Evolutionary conservation across 2,329 filamentous ascomycete species (phyloP), one percentile per base, ranked within the genome.

Genomic region (Colletotrichum neosansevieriae): DNA sequence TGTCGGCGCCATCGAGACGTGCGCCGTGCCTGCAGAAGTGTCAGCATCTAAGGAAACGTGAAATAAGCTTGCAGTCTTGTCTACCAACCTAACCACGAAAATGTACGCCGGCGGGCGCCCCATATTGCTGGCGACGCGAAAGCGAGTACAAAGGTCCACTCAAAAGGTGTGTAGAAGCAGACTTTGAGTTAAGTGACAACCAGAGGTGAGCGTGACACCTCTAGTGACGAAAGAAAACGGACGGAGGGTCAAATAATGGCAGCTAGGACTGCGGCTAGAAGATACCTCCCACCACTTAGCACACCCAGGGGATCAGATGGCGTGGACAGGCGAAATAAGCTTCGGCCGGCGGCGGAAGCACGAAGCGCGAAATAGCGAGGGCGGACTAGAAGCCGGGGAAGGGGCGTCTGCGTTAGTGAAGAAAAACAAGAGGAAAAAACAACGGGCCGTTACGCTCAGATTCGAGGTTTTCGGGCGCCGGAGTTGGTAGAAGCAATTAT

Each of bases 1-100:
- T 94, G 84, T 99, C 94, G 70, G 94, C 94, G 63, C 94, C 94
- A 79, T 99, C 96, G 66, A 99, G 91, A 73, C 96, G 92, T 74
- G 94, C 93, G 76, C 96, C 96, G 80, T 99, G 96, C 80, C 96
- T 69, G 58, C 9, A 58, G 56, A 50, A 40, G n/a, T 9, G 58
- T 69, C 50, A 69, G 67, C 50, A 2, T 53, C 13, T 11, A n/a
- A 50, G 34, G 24, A 44, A 38, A 5, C 13, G 12, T 38, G 29
- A 36, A n/a, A 29, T 6, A 51, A 15, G 49, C 17, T 44, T 32
- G 53, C 17, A 40, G 32, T 6, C 6, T 40, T 5, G 24, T n/a
- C 11, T 9, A 74, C 76, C 44, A 71, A 80, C 81, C 84, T 81
- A 62, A 82, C 80, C 71, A 83, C 80, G 71, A 82, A 82, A 56